These are phyloP conservation scores for Gossypioides kirkii DNA, from an alignment of 345 rosid species.

Conservation along the genomic window DNA sequence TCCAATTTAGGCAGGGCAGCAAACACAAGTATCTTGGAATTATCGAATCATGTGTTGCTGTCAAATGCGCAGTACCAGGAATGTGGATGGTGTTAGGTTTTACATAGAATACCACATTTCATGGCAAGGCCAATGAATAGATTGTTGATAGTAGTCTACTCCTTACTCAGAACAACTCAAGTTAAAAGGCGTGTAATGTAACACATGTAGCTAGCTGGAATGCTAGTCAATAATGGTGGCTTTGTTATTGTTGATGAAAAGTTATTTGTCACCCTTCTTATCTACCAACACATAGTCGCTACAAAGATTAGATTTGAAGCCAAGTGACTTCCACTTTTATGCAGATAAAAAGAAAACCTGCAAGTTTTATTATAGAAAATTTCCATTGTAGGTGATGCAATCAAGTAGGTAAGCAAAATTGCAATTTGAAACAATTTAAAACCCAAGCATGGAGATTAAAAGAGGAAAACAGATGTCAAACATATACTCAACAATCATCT, in stretches of 20 bases:
- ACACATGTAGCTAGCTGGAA: conserved; percentile 7
- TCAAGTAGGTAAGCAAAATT: background rate
- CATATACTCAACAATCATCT: background rate
- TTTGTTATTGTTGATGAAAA: background rate
- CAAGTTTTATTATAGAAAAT: background rate
- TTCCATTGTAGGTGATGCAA: conserved; percentile 11
- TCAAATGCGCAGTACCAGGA: background rate
- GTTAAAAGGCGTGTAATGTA: background rate
- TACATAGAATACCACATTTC: background rate
- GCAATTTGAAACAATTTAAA: background rate
- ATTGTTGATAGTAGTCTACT: background rate
- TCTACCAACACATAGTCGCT: background rate
- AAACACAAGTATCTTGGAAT: background rate
- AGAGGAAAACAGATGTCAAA: background rate
- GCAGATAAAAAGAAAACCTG: background rate
- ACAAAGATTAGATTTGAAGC: background rate
- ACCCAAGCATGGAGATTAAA: background rate
- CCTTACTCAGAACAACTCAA: background rate
- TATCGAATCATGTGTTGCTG: background rate
- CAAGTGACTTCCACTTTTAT: background rate
- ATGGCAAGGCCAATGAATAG: background rate
- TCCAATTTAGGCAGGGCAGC: conserved; percentile 5
- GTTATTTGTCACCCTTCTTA: background rate
- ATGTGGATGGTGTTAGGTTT: background rate
- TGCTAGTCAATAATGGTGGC: conserved; percentile 13